Evolutionary conservation across 805 yeast species (phyloP).

Genomic region (Candida oleophila): DNA sequence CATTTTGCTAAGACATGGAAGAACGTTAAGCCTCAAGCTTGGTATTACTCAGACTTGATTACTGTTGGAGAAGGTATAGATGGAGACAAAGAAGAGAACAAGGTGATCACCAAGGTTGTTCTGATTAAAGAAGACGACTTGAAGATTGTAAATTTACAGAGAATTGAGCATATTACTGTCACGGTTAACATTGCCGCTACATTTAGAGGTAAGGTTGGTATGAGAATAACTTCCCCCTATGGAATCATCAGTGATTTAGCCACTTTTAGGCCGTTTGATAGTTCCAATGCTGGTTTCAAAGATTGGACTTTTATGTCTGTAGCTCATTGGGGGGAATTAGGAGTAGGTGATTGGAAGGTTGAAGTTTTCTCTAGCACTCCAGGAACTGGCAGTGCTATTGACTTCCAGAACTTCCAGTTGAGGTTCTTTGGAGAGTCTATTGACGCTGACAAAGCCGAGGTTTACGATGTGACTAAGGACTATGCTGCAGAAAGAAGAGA

Average conservation of each 20-base stretch:
- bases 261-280: conserved; percentile 60
- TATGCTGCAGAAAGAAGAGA: conserved; percentile 40
- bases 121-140: conserved; percentile 50
- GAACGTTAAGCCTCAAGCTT: conserved; percentile 88
- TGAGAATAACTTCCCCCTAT: conserved; percentile 68
- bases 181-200: conserved; percentile 66
- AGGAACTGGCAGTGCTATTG: conserved; percentile 13
- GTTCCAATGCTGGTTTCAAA: conserved; percentile 53
- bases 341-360: conserved; percentile 80
- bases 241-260: conserved; percentile 78
- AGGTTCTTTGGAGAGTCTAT: conserved; percentile 78
- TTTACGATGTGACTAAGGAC: conserved; percentile 51
- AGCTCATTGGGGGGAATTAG: conserved; percentile 95
- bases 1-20: conserved; percentile 72
- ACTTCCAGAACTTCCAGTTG: conserved; percentile 69
- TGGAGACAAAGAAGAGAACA: conserved; percentile 10
- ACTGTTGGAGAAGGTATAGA: conserved; percentile 26
- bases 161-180: conserved; percentile 83
- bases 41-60: conserved; percentile 56
- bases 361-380: conserved; percentile 46
- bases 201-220: conserved; percentile 67
- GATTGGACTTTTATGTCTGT: conserved; percentile 95
- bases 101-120: conserved; percentile 27
- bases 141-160: conserved; percentile 56
- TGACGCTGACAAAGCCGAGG: conserved; percentile 61